Evolutionary conservation across 352 stramenopile species (phyloP), one percentile per base, ranked within the genome.

Genomic region (Blastocystis sp.): DNA sequence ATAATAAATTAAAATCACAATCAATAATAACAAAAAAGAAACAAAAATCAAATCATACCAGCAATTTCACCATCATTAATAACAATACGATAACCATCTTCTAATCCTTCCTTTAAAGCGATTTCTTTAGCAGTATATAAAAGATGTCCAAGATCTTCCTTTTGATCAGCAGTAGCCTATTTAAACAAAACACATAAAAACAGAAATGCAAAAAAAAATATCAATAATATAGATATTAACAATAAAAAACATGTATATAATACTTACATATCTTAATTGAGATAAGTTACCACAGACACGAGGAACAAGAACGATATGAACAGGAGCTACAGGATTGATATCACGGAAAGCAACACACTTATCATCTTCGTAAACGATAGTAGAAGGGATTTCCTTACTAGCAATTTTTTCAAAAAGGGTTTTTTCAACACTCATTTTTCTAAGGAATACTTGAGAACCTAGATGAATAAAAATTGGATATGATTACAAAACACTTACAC

Each of bases 391-490:
- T 19, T 21, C 32, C 21, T 59, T 36, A 18, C 35, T 49, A 10
- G 49, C 49, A 34, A 59, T 59, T 40, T 59, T 59, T 40, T 59
- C 49, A 27, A 59, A 59, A 10, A 59, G 49, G 13, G 49, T 59
- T n/a, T n/a, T n/a, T n/a, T n/a, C n/a, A n/a, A n/a, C n/a, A n/a
- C n/a, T n/a, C n/a, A n/a, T n/a, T n/a, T n/a, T n/a, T n/a, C n/a
- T n/a, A n/a, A n/a, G n/a, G n/a, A n/a, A n/a, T n/a, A n/a, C n/a
- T n/a, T n/a, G n/a, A n/a, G n/a, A n/a, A n/a, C n/a, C n/a, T n/a
- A n/a, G n/a, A n/a, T n/a, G n/a, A n/a, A n/a, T n/a, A n/a, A n/a
- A n/a, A n/a, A n/a, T n/a, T n/a, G n/a, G n/a, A n/a, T n/a, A n/a
- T n/a, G n/a, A n/a, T n/a, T n/a, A n/a, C n/a, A n/a, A n/a, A n/a